Evolutionary conservation across 768 basidiomycete genomes (phyloP).

Genomic region (Sarcomyxa edulis): DNA sequence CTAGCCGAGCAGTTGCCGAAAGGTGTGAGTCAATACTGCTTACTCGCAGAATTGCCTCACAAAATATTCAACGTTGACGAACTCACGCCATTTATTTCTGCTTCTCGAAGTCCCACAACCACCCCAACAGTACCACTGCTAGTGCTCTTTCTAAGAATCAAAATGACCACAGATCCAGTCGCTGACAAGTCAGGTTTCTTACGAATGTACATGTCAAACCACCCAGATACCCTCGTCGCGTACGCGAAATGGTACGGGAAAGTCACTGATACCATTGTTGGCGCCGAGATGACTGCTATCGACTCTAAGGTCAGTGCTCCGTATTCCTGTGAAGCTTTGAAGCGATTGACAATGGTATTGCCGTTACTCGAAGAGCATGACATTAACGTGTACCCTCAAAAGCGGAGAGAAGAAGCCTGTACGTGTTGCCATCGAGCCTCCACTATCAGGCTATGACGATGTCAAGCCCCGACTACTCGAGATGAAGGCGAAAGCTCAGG

Average conservation of each 20-base stretch:
- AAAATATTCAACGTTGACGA: too few species aligned
- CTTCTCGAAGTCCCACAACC: too few species aligned
- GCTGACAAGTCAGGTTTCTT: constrained; percentile 73
- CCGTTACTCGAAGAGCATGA: constrained; percentile 51
- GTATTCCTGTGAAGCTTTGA: background rate
- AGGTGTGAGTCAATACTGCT: too few species aligned
- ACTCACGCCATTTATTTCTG: too few species aligned
- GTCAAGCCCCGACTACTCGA: constrained; percentile 74
- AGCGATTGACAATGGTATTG: background rate
- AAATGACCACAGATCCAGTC: constrained; percentile 68
- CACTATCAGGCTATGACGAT: constrained; percentile 69
- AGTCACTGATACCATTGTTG: constrained; percentile 44
- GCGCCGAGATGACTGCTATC: constrained; percentile 70
- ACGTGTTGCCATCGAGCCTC: constrained; percentile 61
- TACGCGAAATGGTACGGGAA: constrained; percentile 78
- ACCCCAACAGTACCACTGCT: background rate
- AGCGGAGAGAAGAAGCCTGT: constrained; percentile 42
- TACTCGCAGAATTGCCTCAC: too few species aligned
- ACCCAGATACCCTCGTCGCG: constrained; percentile 80
- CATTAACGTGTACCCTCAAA: constrained; percentile 56
- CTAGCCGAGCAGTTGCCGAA: too few species aligned
- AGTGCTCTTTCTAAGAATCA: background rate
- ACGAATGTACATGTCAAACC: constrained; percentile 80
- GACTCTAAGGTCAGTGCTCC: constrained; percentile 48
- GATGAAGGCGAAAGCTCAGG: constrained; percentile 81